Percentiles rank a stretch among this genome's conserved stretches.
Conservation (phyloP, 768 basidiomycete species). For the Naganishia kalamii region DNA sequence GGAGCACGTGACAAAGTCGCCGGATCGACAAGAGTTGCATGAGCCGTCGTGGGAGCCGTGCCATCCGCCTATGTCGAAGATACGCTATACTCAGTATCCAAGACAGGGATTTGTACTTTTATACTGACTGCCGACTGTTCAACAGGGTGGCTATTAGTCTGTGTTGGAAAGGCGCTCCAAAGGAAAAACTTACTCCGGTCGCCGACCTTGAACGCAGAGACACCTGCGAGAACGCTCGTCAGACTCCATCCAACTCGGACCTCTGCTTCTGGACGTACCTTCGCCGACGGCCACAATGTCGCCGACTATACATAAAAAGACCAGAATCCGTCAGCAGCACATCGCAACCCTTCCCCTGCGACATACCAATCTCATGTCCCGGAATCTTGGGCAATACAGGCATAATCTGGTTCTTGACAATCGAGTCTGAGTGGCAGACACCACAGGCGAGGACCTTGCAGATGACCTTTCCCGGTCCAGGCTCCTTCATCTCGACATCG, state of each 20-base stretch:
- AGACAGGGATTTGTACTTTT: neutral
- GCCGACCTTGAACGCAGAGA: conserved; percentile 25
- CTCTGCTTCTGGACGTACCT: neutral
- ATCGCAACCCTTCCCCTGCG: no score
- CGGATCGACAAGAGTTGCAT: conserved; percentile 23
- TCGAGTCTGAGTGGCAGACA: conserved; percentile 10
- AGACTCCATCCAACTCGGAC: neutral
- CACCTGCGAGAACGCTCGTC: neutral
- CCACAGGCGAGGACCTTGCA: conserved; percentile 26
- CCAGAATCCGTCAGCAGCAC: no score
- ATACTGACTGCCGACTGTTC: neutral
- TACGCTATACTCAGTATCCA: no score
- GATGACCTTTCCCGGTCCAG: conserved; percentile 24
- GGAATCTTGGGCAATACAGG: conserved; percentile 15
- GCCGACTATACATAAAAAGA: no score
- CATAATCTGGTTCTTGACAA: conserved; percentile 20
- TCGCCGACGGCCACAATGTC: conserved; percentile 24
- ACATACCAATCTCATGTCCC: conserved; percentile 22
- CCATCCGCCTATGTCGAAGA: conserved; percentile 20
- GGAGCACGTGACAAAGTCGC: conserved; percentile 26
- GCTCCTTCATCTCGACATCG: conserved; percentile 26
- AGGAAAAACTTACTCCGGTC: conserved; percentile 13
- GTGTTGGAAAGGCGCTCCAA: no score
- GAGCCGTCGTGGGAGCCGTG: conserved; percentile 23
- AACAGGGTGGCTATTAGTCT: no score